A percentile compares a stretch with the other conserved stretches of the same genome.
Evolutionary conservation across 2,329 filamentous ascomycete genomes (phyloP).

Genomic region (Ceratocystis colombiana): DNA sequence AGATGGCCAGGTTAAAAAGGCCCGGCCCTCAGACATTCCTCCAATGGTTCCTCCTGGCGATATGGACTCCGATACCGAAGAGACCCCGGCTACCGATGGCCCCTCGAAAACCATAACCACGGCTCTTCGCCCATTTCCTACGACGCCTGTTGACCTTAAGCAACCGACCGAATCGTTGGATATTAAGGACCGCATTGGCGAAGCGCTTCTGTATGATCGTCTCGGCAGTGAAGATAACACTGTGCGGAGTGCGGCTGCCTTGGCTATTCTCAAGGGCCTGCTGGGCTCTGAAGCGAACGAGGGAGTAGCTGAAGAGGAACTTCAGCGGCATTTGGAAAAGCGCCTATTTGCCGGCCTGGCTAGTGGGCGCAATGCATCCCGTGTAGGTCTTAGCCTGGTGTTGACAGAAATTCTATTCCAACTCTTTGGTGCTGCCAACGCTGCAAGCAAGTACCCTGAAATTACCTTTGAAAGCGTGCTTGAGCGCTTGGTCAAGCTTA

Average conservation of each 20-base stretch:
- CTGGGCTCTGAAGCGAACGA: conserved; percentile 34
- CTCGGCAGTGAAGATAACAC: conserved; percentile 49
- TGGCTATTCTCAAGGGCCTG: conserved; percentile 48
- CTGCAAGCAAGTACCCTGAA: conserved; percentile 40
- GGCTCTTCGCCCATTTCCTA: conserved; percentile 20
- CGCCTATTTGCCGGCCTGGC: conserved; percentile 78
- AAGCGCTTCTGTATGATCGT: conserved; percentile 50
- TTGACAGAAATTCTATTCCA: conserved; percentile 70
- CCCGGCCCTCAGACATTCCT: conserved; percentile 20
- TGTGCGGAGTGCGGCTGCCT: conserved; percentile 49
- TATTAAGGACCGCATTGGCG: conserved; percentile 46
- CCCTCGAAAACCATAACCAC: conserved; percentile 16
- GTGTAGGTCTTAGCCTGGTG: conserved; percentile 81
- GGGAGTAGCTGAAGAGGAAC: conserved; percentile 41
- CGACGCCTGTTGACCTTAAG: conserved; percentile 34
- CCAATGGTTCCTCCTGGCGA: conserved; percentile 6
- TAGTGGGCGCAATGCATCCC: conserved; percentile 78
- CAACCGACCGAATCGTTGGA: conserved; percentile 37
- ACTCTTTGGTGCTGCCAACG: conserved; percentile 48
- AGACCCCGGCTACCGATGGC: conserved; percentile 4
- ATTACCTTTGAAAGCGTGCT: conserved; percentile 49
- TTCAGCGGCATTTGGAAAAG: conserved; percentile 51
- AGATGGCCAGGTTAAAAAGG: conserved; percentile 18
- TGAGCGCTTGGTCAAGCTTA: conserved; percentile 46
- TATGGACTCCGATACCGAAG: conserved; percentile 1